Evolutionary conservation across 176 grass and related monocot genomes (phyloP), one percentile per base, ranked within the genome.

Genomic region (Triticum monococcum): DNA sequence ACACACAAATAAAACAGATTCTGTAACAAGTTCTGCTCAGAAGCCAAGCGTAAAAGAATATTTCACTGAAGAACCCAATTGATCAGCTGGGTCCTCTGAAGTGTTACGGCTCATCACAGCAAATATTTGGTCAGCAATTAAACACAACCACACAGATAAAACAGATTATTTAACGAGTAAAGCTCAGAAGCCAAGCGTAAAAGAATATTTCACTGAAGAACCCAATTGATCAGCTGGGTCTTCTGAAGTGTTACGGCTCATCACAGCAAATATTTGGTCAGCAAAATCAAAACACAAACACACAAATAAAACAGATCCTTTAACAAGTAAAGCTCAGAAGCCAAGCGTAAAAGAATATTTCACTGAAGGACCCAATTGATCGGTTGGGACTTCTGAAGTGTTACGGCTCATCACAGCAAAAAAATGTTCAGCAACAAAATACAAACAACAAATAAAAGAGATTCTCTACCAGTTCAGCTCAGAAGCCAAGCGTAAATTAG

Each of bases 41-140:
- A 97, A 97, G 95, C 92, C 91, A 95, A 95, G 95, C 90, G 85
- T 97, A 93, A 91, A 90, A 92, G 28, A 87, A 67, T 81, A 97
- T 89, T 89, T 91, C 92, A 97, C 40, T 1, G 83, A 90, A 92
- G 83, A 89, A 71, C 87, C 92, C 87, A 93, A 72, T 87, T 86
- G 82, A 81, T 70, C 63, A 41, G 87, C 80, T 85, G 85, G 80
- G n/a, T 48, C 76, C 82, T 79, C 95, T 95, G 85, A 80, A 33
- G 68, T 78, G 92, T 97, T 93, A 93, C 67, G 81, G 89, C 85
- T 97, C 91, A 91, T 97, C 91, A 97, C 75, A 86, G 89, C 88
- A 85, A 52, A 32, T 40, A 10, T 16, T 84, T 24, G 16, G 64
- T 14, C 8, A 80, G 40, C 35, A 20, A 67, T n/a, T 63, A 32